Base-by-base conservation (phyloP, 2,329 filamentous ascomycete genomes). In the Diplocarpon mali region DNA sequence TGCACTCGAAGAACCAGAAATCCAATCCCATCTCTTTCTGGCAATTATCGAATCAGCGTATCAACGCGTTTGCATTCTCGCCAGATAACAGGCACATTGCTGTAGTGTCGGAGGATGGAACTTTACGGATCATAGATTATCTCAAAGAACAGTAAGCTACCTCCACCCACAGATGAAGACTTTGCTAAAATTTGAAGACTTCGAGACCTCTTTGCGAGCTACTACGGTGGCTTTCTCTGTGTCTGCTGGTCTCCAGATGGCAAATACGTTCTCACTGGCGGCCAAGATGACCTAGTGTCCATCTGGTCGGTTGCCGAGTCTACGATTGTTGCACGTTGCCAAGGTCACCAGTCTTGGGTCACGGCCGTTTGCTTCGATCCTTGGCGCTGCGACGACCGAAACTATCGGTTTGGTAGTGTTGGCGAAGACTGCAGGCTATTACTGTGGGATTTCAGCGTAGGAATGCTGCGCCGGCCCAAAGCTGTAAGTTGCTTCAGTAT, bases 221-320 rank as follows among this genome's bases (percentile, higher is more conserved):
- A 95, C 67, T 98, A 95, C 58, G 92, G 92, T 38, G 90, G 87
- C 2, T 73, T 98, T 49, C 84, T 84, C 36, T 95, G 88, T 60
- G 88, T 95, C 2, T 94, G 87, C 66, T 98, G 92, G 92, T 95
- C 90, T 6, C 92, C 92, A 9, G 92, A 98, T 60, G 89, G 88
- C 41, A 90, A 93, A 62, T 98, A 96, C 63, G 80, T 98, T 41
- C 71, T 98, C 14, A 95, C 92, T 0, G 92, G 92, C 42, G 89
- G 92, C 4, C 90, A 96, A 65, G 92, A 98, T 62, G 92, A 98
- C 62, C 70, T 96, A 9, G 84, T 98, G 11, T 93, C 88, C 0
- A 95, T 98, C 55, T 98, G 92, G 92, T 92, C 83, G 13, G 72
- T 95, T 31, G 75, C 80, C 34, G 92, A 96, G 58, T 80, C 78